Percentiles rank a stretch among this genome's conserved stretches.
Evolutionary conservation across 345 rosid genomes (phyloP).

Genomic region (Citrus australasica): DNA sequence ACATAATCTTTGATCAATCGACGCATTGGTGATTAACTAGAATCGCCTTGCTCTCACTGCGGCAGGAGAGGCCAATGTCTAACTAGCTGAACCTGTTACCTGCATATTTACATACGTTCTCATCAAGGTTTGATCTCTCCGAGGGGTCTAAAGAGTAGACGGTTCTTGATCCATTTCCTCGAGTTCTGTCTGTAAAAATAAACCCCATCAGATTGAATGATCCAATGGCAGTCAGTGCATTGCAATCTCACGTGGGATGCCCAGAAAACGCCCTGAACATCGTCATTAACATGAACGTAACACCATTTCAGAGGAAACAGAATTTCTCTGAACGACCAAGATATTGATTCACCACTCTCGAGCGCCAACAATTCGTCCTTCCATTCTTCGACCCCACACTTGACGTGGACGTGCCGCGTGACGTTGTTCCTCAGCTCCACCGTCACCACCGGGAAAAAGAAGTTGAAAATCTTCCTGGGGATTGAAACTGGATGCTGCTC

Average conservation of each 20-base stretch:
- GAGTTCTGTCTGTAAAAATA: neutral
- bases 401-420: neutral
- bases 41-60: too few relatives aligned
- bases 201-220: neutral
- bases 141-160: neutral
- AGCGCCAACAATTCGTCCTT: neutral
- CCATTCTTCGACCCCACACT: neutral
- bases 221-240: neutral
- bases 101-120: too few relatives aligned
- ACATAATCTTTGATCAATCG: too few relatives aligned
- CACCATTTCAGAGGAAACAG: slow-evolving; percentile 11
- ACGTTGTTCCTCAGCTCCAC: slow-evolving; percentile 9
- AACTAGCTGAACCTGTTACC: too few relatives aligned
- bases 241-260: slow-evolving; percentile 3
- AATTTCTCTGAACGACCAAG: slow-evolving; percentile 1
- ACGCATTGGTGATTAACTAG: too few relatives aligned
- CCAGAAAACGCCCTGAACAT: slow-evolving; percentile 9
- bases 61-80: too few relatives aligned
- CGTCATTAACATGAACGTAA: neutral
- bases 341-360: neutral
- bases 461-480: neutral
- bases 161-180: neutral
- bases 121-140: neutral
- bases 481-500: too few relatives aligned
- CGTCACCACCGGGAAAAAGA: slow-evolving; percentile 1